phyloP scores from a whole-genome alignment of 2,329 filamentous ascomycete species.

The Beauveria caledonica region DNA sequence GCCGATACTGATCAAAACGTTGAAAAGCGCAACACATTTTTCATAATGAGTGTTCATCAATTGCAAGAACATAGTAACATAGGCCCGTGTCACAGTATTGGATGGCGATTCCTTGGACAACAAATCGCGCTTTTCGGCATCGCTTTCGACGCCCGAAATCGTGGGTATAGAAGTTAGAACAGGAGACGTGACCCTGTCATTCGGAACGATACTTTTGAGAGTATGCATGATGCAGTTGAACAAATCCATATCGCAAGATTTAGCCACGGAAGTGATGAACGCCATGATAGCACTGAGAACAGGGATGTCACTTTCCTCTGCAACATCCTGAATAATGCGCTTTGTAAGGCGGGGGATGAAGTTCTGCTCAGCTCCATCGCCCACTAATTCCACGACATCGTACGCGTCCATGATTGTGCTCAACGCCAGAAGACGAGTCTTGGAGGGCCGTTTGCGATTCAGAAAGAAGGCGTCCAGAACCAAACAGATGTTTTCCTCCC shows the following conservation, averaged over 20 bases:
- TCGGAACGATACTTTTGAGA: slow-evolving; percentile 41
- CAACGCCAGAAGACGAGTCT: slow-evolving; percentile 55
- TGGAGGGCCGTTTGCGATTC: slow-evolving; percentile 50
- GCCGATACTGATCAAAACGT: slow-evolving; percentile 55
- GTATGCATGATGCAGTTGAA: slow-evolving; percentile 52
- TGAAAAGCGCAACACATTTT: slow-evolving; percentile 57
- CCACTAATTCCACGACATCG: slow-evolving; percentile 49
- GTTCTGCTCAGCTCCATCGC: slow-evolving; percentile 49
- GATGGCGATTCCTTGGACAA: slow-evolving; percentile 42
- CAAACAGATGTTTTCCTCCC: slow-evolving; percentile 55
- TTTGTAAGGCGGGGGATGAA: slow-evolving; percentile 51
- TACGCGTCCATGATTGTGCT: slow-evolving; percentile 52
- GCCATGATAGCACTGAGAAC: slow-evolving; percentile 58
- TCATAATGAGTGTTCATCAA: slow-evolving; percentile 57
- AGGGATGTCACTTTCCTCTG: slow-evolving; percentile 53
- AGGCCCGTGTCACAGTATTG: slow-evolving; percentile 63
- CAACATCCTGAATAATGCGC: slow-evolving; percentile 52
- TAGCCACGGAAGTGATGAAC: slow-evolving; percentile 57
- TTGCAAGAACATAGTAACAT: slow-evolving; percentile 68
- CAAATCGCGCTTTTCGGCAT: slow-evolving; percentile 15
- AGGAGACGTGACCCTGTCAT: slow-evolving; percentile 39
- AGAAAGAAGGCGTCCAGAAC: slow-evolving; percentile 57
- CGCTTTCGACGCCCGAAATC: slow-evolving; percentile 17
- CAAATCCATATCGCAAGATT: slow-evolving; percentile 47
- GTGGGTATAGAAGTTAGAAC: slow-evolving; percentile 22